phyloP scores from a whole-genome alignment of 1,284 basidiomycete species.

The Malassezia yamatoensis region DNA sequence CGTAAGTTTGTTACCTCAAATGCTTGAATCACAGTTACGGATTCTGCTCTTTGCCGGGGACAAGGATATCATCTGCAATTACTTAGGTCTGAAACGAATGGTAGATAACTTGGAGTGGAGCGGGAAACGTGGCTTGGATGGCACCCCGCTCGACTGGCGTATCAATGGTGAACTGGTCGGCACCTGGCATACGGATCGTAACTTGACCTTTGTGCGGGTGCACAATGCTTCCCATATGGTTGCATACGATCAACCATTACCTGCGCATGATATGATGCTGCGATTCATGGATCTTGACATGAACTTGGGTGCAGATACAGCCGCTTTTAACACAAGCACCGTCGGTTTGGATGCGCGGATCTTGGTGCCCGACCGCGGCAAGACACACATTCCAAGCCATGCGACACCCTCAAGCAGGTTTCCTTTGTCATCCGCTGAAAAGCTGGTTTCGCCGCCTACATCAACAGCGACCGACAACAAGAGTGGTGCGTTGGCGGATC shows the following conservation, averaged over 20 bases:
- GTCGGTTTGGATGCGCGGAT: slow-evolving; percentile 57
- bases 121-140: slow-evolving; percentile 60
- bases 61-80: slow-evolving; percentile 87
- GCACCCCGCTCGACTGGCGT: slow-evolving; percentile 54
- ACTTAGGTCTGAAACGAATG: slow-evolving; percentile 76
- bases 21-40: slow-evolving; percentile 64
- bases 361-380: slow-evolving; percentile 17
- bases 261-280: slow-evolving; percentile 89
- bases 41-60: slow-evolving; percentile 90
- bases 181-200: slow-evolving; percentile 77
- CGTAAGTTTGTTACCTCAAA: slow-evolving; percentile 65
- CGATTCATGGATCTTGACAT: slow-evolving; percentile 59
- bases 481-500: slow-evolving; percentile 1
- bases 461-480: not conserved
- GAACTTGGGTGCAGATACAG: slow-evolving; percentile 62
- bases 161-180: slow-evolving; percentile 70
- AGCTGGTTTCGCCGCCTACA: not conserved
- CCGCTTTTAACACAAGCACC: slow-evolving; percentile 62
- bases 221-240: slow-evolving; percentile 58
- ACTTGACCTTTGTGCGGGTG: slow-evolving; percentile 84
- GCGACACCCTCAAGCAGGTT: not conserved
- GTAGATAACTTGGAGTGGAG: slow-evolving; percentile 76
- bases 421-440: not conserved
- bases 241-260: slow-evolving; percentile 76
- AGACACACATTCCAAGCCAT: slow-evolving; percentile 30